Evolutionary conservation across 805 yeast species (phyloP), one percentile per base, ranked within the genome.

Genomic region (Wickerhamiella bombiphila): DNA sequence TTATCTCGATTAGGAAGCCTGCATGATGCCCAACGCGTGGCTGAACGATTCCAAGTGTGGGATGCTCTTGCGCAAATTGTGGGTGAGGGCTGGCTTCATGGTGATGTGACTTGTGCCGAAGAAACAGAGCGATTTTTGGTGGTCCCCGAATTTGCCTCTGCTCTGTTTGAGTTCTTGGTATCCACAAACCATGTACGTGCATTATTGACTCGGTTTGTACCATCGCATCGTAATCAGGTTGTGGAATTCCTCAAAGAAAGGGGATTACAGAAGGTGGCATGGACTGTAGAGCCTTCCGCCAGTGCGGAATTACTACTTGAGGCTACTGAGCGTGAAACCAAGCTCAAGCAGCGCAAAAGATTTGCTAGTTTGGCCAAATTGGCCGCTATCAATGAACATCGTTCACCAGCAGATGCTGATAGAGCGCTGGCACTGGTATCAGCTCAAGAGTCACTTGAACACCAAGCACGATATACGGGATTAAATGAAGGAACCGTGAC

Each of bases 11-110:
- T 37, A 1, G 40, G 39, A 11, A 33, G 5, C 17, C 24, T 18
- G 34, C 63, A 66, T 28, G 59, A 63, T 19, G 80, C 86, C 0
- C 53, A 79, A 17, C 57, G 59, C 5, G 64, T 83, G 21, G 71
- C 83, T 0, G 93, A 80, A 44, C 60, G 65, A 19, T 79, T 75
- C 55, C 54, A 60, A 14, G 93, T 85, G 52, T 66, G 76, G 48
- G 60, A 69, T 24, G 72, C 86, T 1, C 56, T 85, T 20, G 77
- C 76, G 0, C 70, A 64, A 36, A 58, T 71, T 6, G 54, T 71
- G 5, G 72, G 66, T n/a, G 61, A 61, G 28, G 64, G 62, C 37
- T 59, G 70, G 46, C 37, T 39, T 2, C 19, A 11, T 8, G 34
- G 22, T 6, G n/a, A n/a, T 11, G 40, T 32, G 21, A 17, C n/a